Percentiles rank a stretch among this genome's conserved stretches.
Conservation (phyloP, 1,284 basidiomycete genomes). For the Malassezia restricta region DNA sequence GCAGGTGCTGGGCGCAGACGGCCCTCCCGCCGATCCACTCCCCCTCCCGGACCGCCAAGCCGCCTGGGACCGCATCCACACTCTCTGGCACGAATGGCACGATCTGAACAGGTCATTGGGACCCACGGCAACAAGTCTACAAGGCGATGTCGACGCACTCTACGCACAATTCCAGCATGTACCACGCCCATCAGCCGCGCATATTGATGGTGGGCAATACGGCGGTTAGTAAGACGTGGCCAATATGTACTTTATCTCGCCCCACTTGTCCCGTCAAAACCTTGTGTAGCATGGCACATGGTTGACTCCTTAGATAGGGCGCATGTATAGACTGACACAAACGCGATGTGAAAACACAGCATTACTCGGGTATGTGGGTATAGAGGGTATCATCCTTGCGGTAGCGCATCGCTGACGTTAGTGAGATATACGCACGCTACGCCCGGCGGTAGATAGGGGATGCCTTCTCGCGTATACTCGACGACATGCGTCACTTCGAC, state of each 20-base stretch:
- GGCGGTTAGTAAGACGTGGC: constrained; percentile 15
- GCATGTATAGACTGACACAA: neutral
- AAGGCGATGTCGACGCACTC: neutral
- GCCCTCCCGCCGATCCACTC: neutral
- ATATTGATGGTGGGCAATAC: constrained; percentile 6
- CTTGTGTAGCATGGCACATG: constrained; percentile 4
- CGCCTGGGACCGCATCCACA: neutral
- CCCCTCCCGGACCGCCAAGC: neutral
- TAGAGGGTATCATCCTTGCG: neutral
- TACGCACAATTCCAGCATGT: constrained; percentile 1
- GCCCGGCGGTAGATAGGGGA: constrained; percentile 20
- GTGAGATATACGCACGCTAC: constrained; percentile 14
- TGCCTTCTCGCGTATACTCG: constrained; percentile 22
- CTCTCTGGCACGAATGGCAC: neutral
- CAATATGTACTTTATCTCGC: constrained; percentile 1
- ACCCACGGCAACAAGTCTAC: neutral
- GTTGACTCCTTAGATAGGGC: constrained; percentile 15
- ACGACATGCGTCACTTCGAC: constrained; percentile 34
- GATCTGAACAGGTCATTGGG: neutral
- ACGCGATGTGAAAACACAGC: neutral
- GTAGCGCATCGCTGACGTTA: neutral
- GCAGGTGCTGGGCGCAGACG: neutral
- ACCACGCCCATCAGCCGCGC: constrained; percentile 16
- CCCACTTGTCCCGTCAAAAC: constrained; percentile 17
- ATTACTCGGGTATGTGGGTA: neutral